Base-by-base conservation (phyloP, 768 basidiomycete genomes). In the Lactarius tabidus region DNA sequence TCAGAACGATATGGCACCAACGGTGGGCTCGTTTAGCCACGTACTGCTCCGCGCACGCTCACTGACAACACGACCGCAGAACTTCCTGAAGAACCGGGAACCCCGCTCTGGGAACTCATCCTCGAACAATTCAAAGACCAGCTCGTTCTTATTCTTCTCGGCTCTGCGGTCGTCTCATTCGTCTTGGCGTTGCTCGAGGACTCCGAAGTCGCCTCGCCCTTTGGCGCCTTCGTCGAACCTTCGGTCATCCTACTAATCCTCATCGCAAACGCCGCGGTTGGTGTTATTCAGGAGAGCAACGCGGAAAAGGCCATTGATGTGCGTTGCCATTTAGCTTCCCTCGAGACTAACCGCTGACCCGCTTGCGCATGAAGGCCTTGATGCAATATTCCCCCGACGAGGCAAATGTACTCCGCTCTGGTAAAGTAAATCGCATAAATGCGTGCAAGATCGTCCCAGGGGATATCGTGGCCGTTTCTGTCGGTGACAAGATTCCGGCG, bases 71-170 rank as follows among this genome's bases (percentile, higher is more conserved):
- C 31, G 3, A 58, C 39, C 10, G 38, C 33, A 98, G 96, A 92
- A 73, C 82, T 99, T 8, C 95, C 96, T 14, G 94, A 97, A 72
- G 93, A 95, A 12, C 89, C 92, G 0, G 79, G 92, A 3, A 97
- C 96, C 5, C 92, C 95, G 4, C 74, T 98, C 36, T 95, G 94
- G 93, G 84, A 93, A 73, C 86, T 98, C 66, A 89, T 99, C 65
- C 82, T 99, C n/a, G 95, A 97, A 70, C 96, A 99, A 78, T 99
- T 99, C 83, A 90, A 98, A 81, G 96, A 99, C 78, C 94, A 97
- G 76, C 85, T 99, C 33, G 96, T 99, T 48, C 88, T 99, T 68
- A 98, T 99, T 73, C 84, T 99, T 38, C 88, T 99, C 54, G 95
- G 84, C 2, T 97, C 95, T 1, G 96, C 96, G 15, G 87, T 91